A percentile compares a stretch with the other conserved stretches of the same genome.
Evolutionary conservation across 2,329 filamentous ascomycete species (phyloP).

Genomic region (Neophaeococcomyces mojaviensis): DNA sequence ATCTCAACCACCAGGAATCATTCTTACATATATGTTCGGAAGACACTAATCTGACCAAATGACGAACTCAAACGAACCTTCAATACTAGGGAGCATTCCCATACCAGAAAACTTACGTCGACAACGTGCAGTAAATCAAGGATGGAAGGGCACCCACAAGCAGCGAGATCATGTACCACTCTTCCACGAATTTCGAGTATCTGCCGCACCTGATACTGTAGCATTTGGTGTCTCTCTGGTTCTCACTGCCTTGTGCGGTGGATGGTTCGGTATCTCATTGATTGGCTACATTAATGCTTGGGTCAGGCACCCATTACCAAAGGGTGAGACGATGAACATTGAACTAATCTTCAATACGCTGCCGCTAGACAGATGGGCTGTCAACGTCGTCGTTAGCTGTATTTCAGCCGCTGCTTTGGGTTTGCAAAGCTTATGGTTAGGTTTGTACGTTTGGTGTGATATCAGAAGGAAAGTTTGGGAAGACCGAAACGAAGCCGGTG

Average conservation of each 20-base stretch:
- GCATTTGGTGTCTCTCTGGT: not conserved
- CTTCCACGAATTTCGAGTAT: not conserved
- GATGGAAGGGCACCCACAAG: not conserved
- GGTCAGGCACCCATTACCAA: not conserved
- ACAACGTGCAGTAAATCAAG: not conserved
- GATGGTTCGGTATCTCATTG: not conserved
- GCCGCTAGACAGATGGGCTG: not conserved
- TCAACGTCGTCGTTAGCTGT: not conserved
- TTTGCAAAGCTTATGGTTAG: not conserved
- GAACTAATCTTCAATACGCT: not conserved
- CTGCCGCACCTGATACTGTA: not conserved
- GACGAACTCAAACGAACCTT: too few species aligned
- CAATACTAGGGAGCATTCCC: too few species aligned
- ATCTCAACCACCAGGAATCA: too few species aligned
- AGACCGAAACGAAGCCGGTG: too few species aligned
- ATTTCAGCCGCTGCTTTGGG: not conserved
- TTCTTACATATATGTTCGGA: too few species aligned
- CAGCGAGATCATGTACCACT: not conserved
- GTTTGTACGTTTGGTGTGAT: too few species aligned
- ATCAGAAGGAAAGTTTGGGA: too few species aligned
- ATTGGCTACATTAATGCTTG: not conserved
- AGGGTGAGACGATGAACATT: not conserved
- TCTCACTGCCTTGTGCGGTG: not conserved
- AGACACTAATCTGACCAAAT: too few species aligned
- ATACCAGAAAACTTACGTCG: too few species aligned